phyloP scores from a whole-genome alignment of 345 rosid species.

The Dipteronia sinensis region DNA sequence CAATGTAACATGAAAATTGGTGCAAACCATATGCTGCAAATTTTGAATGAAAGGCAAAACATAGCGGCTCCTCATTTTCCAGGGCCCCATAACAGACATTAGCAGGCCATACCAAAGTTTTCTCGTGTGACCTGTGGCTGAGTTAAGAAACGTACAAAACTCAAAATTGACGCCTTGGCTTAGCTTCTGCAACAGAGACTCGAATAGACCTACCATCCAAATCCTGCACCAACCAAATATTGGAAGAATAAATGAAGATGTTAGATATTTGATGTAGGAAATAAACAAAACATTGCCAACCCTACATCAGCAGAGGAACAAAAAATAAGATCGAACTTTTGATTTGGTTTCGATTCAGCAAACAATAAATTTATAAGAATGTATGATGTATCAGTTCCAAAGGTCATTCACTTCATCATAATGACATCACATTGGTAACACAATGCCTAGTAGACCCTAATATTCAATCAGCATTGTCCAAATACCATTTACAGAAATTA shows the following conservation, averaged over 20 bases:
- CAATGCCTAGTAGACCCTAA: neutral
- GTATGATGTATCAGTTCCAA: too few species aligned
- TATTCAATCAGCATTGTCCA: neutral
- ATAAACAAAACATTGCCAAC: neutral
- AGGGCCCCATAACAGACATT: slow-evolving; percentile 17
- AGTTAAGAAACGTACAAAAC: slow-evolving; percentile 13
- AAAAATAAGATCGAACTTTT: neutral
- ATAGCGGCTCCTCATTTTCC: slow-evolving; percentile 22
- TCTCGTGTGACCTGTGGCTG: neutral
- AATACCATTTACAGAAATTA: neutral
- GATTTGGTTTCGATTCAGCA: neutral
- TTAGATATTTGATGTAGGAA: neutral
- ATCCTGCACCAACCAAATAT: slow-evolving; percentile 51
- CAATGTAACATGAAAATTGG: slow-evolving; percentile 11
- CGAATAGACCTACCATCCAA: slow-evolving; percentile 88
- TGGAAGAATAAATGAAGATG: neutral
- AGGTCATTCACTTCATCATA: too few species aligned
- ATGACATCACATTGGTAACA: neutral
- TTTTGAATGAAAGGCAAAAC: neutral
- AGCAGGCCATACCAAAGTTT: neutral
- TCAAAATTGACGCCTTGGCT: slow-evolving; percentile 81
- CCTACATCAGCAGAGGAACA: neutral
- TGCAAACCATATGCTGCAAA: slow-evolving; percentile 9
- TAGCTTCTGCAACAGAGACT: slow-evolving; percentile 82
- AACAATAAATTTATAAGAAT: neutral